A percentile compares a stretch with the other conserved stretches of the same genome.
Evolutionary conservation across 306 rosid species (phyloP).

Genomic region (Vigna nakashimae): DNA sequence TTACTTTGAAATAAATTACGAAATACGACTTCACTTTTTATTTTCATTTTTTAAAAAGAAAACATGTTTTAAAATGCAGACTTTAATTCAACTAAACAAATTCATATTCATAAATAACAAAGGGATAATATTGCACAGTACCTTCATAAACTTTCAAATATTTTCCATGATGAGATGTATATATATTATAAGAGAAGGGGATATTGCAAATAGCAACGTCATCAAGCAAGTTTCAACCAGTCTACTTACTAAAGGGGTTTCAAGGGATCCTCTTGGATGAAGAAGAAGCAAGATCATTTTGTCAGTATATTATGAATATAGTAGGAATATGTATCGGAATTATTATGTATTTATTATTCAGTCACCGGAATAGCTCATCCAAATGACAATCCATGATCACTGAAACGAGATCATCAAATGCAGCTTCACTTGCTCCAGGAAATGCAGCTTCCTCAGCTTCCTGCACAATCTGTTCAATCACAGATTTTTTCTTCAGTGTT

Average conservation of each 20-base stretch:
- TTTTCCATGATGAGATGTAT: conserved; percentile 24
- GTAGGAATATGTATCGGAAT: conserved; percentile 10
- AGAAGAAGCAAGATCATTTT: conserved; percentile 19
- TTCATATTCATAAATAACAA: conserved; percentile 34
- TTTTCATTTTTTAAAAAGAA: too few relatives aligned
- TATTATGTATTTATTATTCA: not conserved
- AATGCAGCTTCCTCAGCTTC: conserved; percentile 61
- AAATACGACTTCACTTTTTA: too few relatives aligned
- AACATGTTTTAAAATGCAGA: too few relatives aligned
- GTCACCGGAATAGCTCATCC: conserved; percentile 46
- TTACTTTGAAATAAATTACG: too few relatives aligned
- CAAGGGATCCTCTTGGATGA: conserved; percentile 19
- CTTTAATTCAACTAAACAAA: too few relatives aligned
- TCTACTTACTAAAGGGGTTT: conserved; percentile 1
- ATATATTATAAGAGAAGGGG: conserved; percentile 14
- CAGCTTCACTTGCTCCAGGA: conserved; percentile 58
- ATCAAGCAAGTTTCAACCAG: conserved; percentile 31
- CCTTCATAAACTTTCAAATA: conserved; percentile 23
- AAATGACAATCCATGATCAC: conserved; percentile 58
- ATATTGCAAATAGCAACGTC: not conserved
- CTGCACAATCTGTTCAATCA: conserved; percentile 61
- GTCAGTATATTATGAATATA: conserved; percentile 18
- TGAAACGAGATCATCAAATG: conserved; percentile 62
- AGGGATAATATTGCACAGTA: conserved; percentile 30
- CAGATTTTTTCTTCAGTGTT: conserved; percentile 61